Percentiles rank a stretch among this genome's conserved stretches.
Evolutionary conservation across 768 basidiomycete genomes (phyloP).

Genomic region (Mycena albidolilacea): DNA sequence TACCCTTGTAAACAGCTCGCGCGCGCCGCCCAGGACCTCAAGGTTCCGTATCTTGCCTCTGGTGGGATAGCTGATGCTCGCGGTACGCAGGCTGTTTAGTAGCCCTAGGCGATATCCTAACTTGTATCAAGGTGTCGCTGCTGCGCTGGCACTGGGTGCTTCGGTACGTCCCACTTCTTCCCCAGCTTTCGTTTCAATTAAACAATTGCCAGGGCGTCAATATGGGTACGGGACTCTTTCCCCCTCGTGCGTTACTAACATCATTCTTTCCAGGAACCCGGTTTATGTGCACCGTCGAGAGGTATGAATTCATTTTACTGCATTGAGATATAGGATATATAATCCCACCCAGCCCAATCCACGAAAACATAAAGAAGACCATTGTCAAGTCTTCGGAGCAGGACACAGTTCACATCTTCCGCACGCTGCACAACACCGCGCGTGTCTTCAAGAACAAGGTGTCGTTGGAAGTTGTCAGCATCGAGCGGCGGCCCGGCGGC

Average conservation of each 20-base stretch:
- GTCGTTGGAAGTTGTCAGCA: constrained; percentile 85
- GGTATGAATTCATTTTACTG: constrained; percentile 51
- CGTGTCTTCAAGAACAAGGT: constrained; percentile 92
- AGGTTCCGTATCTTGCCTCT: constrained; percentile 89
- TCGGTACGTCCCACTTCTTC: constrained; percentile 62
- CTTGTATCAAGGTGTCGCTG: constrained; percentile 66
- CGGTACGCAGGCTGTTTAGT: constrained; percentile 44
- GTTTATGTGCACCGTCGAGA: constrained; percentile 94
- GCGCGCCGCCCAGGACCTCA: constrained; percentile 86
- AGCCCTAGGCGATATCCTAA: background rate
- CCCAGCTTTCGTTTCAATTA: background rate
- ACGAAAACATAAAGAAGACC: constrained; percentile 91
- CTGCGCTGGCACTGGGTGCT: constrained; percentile 87
- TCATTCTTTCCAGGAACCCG: constrained; percentile 69
- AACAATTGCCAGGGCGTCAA: constrained; percentile 78
- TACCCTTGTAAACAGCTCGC: constrained; percentile 71
- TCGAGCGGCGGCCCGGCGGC: constrained; percentile 86
- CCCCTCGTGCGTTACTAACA: constrained; percentile 26
- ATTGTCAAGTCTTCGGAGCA: constrained; percentile 88
- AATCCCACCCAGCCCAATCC: constrained; percentile 73
- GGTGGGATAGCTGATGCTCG: constrained; percentile 92
- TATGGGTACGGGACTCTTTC: constrained; percentile 68
- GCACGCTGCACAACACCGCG: constrained; percentile 86
- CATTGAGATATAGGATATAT: too few relatives aligned
- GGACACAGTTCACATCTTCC: constrained; percentile 92